phyloP scores from a whole-genome alignment of 2,329 filamentous ascomycete genomes.

The Rhinocladiella similis region DNA sequence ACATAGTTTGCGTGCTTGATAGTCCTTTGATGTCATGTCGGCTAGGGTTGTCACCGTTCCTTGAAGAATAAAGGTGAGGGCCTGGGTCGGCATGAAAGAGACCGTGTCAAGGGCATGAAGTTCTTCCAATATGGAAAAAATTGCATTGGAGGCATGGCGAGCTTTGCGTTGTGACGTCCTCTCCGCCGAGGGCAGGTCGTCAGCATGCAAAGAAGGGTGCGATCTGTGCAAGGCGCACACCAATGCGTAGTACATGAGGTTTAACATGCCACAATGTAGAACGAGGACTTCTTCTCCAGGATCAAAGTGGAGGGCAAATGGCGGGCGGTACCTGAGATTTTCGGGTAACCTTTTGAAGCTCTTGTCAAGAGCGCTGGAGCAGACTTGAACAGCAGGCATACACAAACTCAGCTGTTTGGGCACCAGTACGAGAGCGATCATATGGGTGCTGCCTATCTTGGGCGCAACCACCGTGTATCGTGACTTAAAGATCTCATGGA shows the following conservation, averaged over 20 bases:
- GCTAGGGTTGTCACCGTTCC: slow-evolving; percentile 3
- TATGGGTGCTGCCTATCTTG: slow-evolving; percentile 5
- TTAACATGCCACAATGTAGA: slow-evolving; percentile 79
- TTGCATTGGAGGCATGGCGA: slow-evolving; percentile 7
- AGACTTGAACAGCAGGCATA: not conserved
- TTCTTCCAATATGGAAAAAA: slow-evolving; percentile 5
- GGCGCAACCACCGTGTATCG: slow-evolving; percentile 4
- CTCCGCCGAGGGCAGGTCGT: slow-evolving; percentile 1
- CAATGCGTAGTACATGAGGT: slow-evolving; percentile 92
- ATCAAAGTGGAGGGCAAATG: slow-evolving; percentile 2
- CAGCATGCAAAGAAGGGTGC: slow-evolving; percentile 46
- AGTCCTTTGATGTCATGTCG: slow-evolving; percentile 2
- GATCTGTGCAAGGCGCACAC: slow-evolving; percentile 89
- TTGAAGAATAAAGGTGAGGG: slow-evolving; percentile 6
- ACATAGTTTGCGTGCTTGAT: not conserved
- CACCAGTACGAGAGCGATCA: slow-evolving; percentile 1
- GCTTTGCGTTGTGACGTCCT: slow-evolving; percentile 10
- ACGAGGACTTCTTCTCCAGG: slow-evolving; percentile 33
- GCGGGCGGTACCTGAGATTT: not conserved
- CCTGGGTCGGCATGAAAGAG: slow-evolving; percentile 8
- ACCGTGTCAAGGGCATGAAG: slow-evolving; percentile 10
- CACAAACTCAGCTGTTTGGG: not conserved
- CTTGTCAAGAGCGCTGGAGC: not conserved
- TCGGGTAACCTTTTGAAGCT: slow-evolving; percentile 2
- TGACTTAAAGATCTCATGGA: not conserved